These are phyloP conservation scores for Aspergillus sp. DNA, from an alignment of 2,329 filamentous ascomycete genomes.

Conservation along the genomic window DNA sequence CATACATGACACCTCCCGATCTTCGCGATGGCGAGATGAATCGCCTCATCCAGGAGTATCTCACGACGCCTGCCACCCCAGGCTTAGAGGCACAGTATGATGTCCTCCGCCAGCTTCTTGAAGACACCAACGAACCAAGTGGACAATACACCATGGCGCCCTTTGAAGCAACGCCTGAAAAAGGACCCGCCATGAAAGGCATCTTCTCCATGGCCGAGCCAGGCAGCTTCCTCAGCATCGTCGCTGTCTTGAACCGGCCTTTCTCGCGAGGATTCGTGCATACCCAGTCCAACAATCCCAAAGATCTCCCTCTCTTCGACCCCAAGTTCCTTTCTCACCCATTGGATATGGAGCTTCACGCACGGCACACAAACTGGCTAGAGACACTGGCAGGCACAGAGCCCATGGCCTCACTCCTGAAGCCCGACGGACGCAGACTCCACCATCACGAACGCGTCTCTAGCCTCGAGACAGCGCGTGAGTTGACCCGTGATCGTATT, in stretches of 20 bases:
- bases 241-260: conserved; percentile 24
- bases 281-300: conserved; percentile 24
- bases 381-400: conserved; percentile 15
- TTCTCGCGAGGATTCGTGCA: conserved; percentile 28
- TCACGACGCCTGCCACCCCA: neutral
- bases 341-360: conserved; percentile 40
- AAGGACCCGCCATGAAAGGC: conserved; percentile 8
- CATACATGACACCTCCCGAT: no score
- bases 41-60: no score
- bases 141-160: conserved; percentile 11
- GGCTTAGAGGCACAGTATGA: conserved; percentile 7
- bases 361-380: conserved; percentile 21
- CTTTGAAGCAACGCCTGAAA: conserved; percentile 10
- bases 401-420: conserved; percentile 14
- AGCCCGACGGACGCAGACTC: conserved; percentile 9
- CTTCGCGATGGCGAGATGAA: no score
- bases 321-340: conserved; percentile 41
- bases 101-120: conserved; percentile 9
- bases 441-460: conserved; percentile 5
- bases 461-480: conserved; percentile 11
- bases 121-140: conserved; percentile 4
- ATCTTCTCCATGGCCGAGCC: conserved; percentile 8
- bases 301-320: conserved; percentile 38
- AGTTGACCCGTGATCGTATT: conserved; percentile 16
- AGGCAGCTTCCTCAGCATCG: conserved; percentile 16